Base-by-base conservation (phyloP, 2,329 filamentous ascomycete species). In the Fusarium sp. region DNA sequence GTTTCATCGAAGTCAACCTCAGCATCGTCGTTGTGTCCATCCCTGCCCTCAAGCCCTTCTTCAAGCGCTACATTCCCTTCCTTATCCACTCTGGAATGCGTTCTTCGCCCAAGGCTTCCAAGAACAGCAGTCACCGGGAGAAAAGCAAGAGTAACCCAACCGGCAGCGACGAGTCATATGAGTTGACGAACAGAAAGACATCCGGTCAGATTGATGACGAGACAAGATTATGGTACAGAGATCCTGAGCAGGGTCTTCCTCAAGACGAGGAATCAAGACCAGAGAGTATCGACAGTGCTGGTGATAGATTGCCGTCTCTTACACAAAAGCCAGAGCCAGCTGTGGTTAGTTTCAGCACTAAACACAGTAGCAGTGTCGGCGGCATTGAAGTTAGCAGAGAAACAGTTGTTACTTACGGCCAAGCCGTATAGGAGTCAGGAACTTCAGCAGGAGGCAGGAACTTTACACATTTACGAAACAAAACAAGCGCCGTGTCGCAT, bases 1-100 rank as follows among this genome's bases (percentile, higher is more conserved):
- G 80, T 24, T 79, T 81, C 60, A 80, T 87, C 52, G 85, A 87
- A 66, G 77, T 86, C 62, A 85, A 84, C 58, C 76, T 82, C 8
- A 84, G 81, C n/a, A 83, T 87, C 40, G 74, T 83, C 30, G 87
- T 84, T 67, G 83, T 84, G 22, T 84, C 81, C 10, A 78, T 85
- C 0, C 83, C 85, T 0, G 83, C 85, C 0, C 77, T 87, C 8
- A 86, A 86, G 59, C 85, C 85, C 1, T 71, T 85, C 6, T 82
- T 84, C 63, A 79, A 79, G 16, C 80, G 79, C 6, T 76, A 73
- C 60, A 57, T 77, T 1, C 76, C 76, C 14, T 73, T 75, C 40
- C 52, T 77, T 18, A 64, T 77, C 20, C 65, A 67, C 1, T 65
- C 74, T 1, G 72, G 64, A 3, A 74, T 80, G 6, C 72, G 67